Evolutionary conservation across 768 basidiomycete genomes (phyloP).

Genomic region (Candolleomyces efflorescens): DNA sequence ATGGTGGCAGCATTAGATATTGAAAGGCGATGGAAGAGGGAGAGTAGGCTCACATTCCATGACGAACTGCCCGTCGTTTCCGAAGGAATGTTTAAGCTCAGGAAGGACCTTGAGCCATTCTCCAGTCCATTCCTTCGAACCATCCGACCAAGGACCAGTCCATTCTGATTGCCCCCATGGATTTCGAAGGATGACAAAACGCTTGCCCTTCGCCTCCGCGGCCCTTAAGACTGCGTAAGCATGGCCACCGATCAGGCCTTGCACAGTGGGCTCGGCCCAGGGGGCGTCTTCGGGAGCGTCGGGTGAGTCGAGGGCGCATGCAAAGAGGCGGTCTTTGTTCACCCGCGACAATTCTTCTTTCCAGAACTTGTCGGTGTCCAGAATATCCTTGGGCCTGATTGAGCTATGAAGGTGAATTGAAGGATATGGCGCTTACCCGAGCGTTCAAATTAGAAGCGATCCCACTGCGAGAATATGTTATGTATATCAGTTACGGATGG

Average conservation of each 20-base stretch:
- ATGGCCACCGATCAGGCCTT: conserved; percentile 31
- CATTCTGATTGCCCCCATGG: conserved; percentile 40
- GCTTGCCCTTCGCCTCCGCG: conserved; percentile 36
- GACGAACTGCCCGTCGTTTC: conserved; percentile 41
- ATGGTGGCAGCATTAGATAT: background rate
- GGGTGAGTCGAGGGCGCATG: conserved; percentile 33
- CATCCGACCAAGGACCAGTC: conserved; percentile 42
- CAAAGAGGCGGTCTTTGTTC: conserved; percentile 41
- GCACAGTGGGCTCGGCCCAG: conserved; percentile 8
- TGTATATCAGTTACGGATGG: background rate
- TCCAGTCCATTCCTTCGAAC: conserved; percentile 38
- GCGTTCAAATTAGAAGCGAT: conserved; percentile 31
- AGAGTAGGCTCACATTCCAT: conserved; percentile 8
- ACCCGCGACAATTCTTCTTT: conserved; percentile 43
- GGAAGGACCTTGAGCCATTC: conserved; percentile 35
- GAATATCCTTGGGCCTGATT: conserved; percentile 29
- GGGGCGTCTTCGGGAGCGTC: conserved; percentile 14
- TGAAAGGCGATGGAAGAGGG: background rate
- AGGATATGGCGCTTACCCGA: conserved; percentile 16
- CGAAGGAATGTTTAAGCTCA: conserved; percentile 34
- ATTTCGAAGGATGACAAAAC: conserved; percentile 44
- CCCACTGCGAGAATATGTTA: conserved; percentile 27
- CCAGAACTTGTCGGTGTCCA: conserved; percentile 46
- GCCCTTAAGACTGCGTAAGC: conserved; percentile 40
- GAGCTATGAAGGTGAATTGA: background rate